phyloP scores from a whole-genome alignment of 2,329 filamentous ascomycete species.

The Fusarium agapanthi region DNA sequence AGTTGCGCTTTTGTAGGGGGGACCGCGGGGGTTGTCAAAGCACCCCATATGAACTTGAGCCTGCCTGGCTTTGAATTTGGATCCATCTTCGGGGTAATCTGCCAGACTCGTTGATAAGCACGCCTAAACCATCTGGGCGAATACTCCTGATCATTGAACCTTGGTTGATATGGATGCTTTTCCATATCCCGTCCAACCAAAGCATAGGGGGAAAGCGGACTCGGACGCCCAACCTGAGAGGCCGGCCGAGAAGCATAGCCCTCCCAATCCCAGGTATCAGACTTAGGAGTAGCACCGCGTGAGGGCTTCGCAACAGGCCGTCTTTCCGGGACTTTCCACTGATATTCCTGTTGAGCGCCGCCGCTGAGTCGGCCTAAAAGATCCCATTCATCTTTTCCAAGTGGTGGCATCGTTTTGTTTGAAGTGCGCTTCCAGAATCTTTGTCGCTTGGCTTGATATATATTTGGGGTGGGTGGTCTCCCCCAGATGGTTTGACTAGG shows the following conservation, averaged over 20 bases:
- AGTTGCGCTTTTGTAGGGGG: conserved; percentile 47
- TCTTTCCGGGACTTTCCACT: conserved; percentile 51
- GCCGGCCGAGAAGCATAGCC: conserved; percentile 52
- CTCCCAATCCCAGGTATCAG: conserved; percentile 54
- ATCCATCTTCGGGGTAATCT: conserved; percentile 54
- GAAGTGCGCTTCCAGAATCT: conserved; percentile 58
- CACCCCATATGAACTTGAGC: conserved; percentile 59
- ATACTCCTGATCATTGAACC: conserved; percentile 45
- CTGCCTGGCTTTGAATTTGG: conserved; percentile 43
- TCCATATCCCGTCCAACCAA: conserved; percentile 36
- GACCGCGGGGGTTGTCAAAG: conserved; percentile 38
- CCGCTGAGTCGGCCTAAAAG: conserved; percentile 56
- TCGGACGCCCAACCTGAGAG: conserved; percentile 50
- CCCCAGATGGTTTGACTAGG: conserved; percentile 61
- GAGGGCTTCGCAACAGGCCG: conserved; percentile 34
- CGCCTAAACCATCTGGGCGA: conserved; percentile 56
- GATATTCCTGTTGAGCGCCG: conserved; percentile 50
- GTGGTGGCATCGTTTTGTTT: conserved; percentile 62
- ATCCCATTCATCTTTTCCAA: conserved; percentile 65
- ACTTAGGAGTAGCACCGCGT: not conserved
- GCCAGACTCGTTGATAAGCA: conserved; percentile 58
- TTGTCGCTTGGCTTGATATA: conserved; percentile 54
- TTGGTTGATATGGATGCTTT: conserved; percentile 50
- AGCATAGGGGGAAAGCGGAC: conserved; percentile 44
- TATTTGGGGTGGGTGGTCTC: conserved; percentile 50